Evolutionary conservation across 2,329 filamentous ascomycete genomes (phyloP).

Genomic region (Dryadomyces quercus-mongolicae): DNA sequence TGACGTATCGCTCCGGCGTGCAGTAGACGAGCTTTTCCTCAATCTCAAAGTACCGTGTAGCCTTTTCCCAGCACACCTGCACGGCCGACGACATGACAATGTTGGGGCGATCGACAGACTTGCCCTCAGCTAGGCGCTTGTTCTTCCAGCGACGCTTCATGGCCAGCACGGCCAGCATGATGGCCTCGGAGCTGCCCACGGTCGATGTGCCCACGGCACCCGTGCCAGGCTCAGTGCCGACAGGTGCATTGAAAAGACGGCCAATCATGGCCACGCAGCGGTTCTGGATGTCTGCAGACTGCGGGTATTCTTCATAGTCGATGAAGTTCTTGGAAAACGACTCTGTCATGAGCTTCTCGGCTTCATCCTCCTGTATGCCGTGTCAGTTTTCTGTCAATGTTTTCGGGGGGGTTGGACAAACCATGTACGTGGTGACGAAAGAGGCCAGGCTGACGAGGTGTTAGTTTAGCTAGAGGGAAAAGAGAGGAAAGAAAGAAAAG

Average conservation of each 20-base stretch:
- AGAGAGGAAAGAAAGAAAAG: neutral
- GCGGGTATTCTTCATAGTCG: conserved; percentile 76
- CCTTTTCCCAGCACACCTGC: conserved; percentile 96
- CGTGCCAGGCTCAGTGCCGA: conserved; percentile 31
- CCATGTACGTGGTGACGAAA: conserved; percentile 96
- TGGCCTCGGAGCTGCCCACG: conserved; percentile 81
- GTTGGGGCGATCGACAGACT: conserved; percentile 71
- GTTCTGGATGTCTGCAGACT: conserved; percentile 78
- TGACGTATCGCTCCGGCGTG: conserved; percentile 44
- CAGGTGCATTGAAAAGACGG: conserved; percentile 72
- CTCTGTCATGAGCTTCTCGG: conserved; percentile 89
- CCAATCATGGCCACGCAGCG: conserved; percentile 88
- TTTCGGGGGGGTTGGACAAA: conserved; percentile 22
- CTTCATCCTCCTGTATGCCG: conserved; percentile 67
- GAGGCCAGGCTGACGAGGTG: conserved; percentile 55
- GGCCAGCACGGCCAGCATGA: conserved; percentile 71
- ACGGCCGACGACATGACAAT: conserved; percentile 93
- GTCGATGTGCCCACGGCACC: conserved; percentile 77
- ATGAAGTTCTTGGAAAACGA: conserved; percentile 93
- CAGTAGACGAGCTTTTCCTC: conserved; percentile 74
- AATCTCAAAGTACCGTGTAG: conserved; percentile 78
- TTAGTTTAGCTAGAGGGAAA: neutral
- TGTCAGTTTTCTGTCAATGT: neutral
- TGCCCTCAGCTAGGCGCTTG: conserved; percentile 69
- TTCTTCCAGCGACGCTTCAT: conserved; percentile 97